Percentiles rank a stretch among this genome's conserved stretches.
Evolutionary conservation across 2,329 filamentous ascomycete species (phyloP).

Genomic region (Didymella segeticola): DNA sequence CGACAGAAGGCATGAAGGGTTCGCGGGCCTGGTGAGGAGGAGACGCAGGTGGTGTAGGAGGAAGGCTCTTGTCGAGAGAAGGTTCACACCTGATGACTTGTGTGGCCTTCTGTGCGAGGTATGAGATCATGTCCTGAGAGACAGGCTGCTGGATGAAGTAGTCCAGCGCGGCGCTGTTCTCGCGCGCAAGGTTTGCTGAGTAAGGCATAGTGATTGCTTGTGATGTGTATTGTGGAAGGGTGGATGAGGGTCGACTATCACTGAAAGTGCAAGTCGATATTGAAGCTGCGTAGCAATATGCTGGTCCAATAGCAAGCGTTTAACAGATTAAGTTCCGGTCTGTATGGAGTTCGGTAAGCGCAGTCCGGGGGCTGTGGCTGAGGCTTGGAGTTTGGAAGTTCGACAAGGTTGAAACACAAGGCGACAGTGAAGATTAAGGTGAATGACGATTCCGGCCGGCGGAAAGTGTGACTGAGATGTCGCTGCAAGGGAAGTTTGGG

Average conservation of each 20-base stretch:
- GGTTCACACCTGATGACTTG: slow-evolving; percentile 81
- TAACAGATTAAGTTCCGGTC: slow-evolving; percentile 40
- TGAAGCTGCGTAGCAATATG: slow-evolving; percentile 24
- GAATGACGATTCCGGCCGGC: slow-evolving; percentile 39
- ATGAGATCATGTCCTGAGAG: slow-evolving; percentile 76
- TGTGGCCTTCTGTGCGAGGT: slow-evolving; percentile 75
- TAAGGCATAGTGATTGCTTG: slow-evolving; percentile 52
- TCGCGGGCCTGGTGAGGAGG: slow-evolving; percentile 63
- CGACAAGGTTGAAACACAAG: slow-evolving; percentile 38
- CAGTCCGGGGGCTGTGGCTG: slow-evolving; percentile 41
- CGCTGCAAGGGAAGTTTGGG: slow-evolving; percentile 31
- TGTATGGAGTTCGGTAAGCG: slow-evolving; percentile 43
- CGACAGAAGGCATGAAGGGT: slow-evolving; percentile 73
- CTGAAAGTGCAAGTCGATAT: slow-evolving; percentile 11
- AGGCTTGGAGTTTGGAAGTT: slow-evolving; percentile 35
- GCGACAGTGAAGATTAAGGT: slow-evolving; percentile 38
- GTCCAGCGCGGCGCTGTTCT: slow-evolving; percentile 77
- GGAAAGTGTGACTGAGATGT: slow-evolving; percentile 30
- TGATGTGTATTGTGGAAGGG: slow-evolving; percentile 20
- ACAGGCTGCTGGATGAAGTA: slow-evolving; percentile 82
- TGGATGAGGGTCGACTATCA: slow-evolving; percentile 15
- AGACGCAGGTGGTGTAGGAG: slow-evolving; percentile 66
- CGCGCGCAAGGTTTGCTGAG: slow-evolving; percentile 50
- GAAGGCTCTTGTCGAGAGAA: slow-evolving; percentile 56
- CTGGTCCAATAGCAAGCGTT: slow-evolving; percentile 19